A percentile compares a stretch with the other conserved stretches of the same genome.
Conservation (phyloP, 2,329 filamentous ascomycete species). For the Cytospora leucostoma region DNA sequence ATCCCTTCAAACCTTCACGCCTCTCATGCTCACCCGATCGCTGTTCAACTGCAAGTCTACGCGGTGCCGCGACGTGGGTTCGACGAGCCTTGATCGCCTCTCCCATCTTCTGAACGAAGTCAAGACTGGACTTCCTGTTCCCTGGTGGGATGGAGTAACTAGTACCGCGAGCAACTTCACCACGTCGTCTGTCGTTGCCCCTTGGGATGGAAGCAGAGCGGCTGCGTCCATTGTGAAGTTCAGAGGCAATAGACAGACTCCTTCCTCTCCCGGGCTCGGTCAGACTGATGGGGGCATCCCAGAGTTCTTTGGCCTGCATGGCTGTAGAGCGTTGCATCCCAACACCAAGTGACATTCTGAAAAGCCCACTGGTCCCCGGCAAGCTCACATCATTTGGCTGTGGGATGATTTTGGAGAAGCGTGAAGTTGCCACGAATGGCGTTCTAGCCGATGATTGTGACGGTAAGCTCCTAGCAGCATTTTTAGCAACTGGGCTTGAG, state of each 20-base stretch:
- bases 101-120: slow-evolving; percentile 23
- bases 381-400: background rate
- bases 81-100: slow-evolving; percentile 19
- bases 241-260: background rate
- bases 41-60: background rate
- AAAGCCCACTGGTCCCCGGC: slow-evolving; percentile 11
- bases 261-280: background rate
- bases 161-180: background rate
- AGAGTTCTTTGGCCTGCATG: slow-evolving; percentile 4
- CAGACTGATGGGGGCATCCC: background rate
- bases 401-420: slow-evolving; percentile 15
- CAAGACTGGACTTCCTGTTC: slow-evolving; percentile 20
- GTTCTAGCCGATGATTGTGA: background rate
- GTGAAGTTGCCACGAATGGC: slow-evolving; percentile 2
- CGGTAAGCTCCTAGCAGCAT: background rate
- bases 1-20: background rate
- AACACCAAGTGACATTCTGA: slow-evolving; percentile 19
- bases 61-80: slow-evolving; percentile 1
- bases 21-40: background rate
- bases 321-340: slow-evolving; percentile 12
- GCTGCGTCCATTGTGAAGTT: background rate
- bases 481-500: slow-evolving; percentile 9
- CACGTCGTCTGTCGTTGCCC: background rate
- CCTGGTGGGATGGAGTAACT: background rate
- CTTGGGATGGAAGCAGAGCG: background rate